A percentile compares a stretch with the other conserved stretches of the same genome.
phyloP scores from a whole-genome alignment of 2,329 filamentous ascomycete species.

The Talaromyces marneffei region DNA sequence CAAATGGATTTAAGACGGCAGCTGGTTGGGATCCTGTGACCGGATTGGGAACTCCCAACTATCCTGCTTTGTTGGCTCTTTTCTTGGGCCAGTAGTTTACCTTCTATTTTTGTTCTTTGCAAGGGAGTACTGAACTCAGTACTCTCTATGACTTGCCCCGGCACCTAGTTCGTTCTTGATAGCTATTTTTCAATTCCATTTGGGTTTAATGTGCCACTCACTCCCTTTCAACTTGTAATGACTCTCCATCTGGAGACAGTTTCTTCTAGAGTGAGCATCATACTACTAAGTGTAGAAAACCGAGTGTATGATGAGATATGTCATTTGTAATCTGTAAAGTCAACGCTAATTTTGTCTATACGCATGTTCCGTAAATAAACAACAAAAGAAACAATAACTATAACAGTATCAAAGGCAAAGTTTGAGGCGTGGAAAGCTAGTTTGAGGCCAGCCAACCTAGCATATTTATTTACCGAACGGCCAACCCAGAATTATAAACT shows the following conservation, averaged over 20 bases:
- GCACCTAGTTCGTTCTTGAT: not conserved
- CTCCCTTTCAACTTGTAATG: too few species aligned
- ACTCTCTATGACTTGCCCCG: not conserved
- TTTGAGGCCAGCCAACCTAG: not conserved
- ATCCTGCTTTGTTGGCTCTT: slow-evolving; percentile 27
- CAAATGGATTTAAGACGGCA: slow-evolving; percentile 22
- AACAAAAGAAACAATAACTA: not conserved
- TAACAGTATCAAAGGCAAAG: not conserved
- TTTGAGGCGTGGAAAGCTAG: not conserved
- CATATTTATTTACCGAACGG: not conserved
- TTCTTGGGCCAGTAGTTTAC: slow-evolving; percentile 23
- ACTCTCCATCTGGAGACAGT: too few species aligned
- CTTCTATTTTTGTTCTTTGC: not conserved
- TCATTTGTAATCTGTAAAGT: not conserved
- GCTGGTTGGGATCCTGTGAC: slow-evolving; percentile 29
- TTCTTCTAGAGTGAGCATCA: too few species aligned
- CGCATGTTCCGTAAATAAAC: not conserved
- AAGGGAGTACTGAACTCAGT: not conserved
- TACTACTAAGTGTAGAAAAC: too few species aligned
- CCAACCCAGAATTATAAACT: not conserved
- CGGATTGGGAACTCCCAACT: slow-evolving; percentile 30
- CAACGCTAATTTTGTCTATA: not conserved
- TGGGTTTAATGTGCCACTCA: too few species aligned
- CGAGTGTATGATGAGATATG: too few species aligned
- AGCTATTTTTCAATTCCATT: too few species aligned